A percentile compares a stretch with the other conserved stretches of the same genome.
phyloP scores from a whole-genome alignment of 2,329 filamentous ascomycete species.

The Fusarium longipes region DNA sequence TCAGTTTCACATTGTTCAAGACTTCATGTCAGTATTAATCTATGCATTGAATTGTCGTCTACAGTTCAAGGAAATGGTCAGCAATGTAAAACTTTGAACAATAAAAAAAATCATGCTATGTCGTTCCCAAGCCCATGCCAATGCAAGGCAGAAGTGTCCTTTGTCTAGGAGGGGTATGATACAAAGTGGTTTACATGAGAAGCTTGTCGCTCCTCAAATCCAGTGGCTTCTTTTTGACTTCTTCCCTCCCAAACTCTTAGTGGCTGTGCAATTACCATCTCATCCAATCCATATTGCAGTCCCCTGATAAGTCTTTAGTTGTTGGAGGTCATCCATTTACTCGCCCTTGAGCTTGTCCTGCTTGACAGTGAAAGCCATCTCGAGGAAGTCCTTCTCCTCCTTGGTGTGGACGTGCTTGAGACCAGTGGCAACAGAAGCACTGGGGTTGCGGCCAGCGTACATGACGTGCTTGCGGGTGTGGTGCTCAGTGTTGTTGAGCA shows the following conservation, averaged over 20 bases:
- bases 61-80: conserved; percentile 1
- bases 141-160: conserved; percentile 43
- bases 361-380: conserved; percentile 71
- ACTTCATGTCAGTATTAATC: not conserved
- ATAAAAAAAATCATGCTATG: conserved; percentile 40
- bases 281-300: conserved; percentile 24
- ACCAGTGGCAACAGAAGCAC: conserved; percentile 92
- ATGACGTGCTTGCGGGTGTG: conserved; percentile 96
- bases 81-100: conserved; percentile 27
- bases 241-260: conserved; percentile 42
- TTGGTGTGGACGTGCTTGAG: conserved; percentile 88
- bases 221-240: conserved; percentile 34
- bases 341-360: conserved; percentile 78
- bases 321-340: conserved; percentile 56
- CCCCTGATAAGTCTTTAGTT: conserved; percentile 16
- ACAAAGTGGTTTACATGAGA: conserved; percentile 50
- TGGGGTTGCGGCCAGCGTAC: conserved; percentile 95
- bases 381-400: conserved; percentile 88
- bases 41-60: not conserved
- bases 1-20: not conserved
- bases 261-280: conserved; percentile 32
- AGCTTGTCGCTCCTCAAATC: conserved; percentile 42
- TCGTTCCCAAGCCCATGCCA: conserved; percentile 43
- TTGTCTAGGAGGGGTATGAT: conserved; percentile 50
- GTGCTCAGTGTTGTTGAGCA: conserved; percentile 91